phyloP scores from a whole-genome alignment of 192 early-diverging fungal genomes.

The Backusella mclennaniae region DNA sequence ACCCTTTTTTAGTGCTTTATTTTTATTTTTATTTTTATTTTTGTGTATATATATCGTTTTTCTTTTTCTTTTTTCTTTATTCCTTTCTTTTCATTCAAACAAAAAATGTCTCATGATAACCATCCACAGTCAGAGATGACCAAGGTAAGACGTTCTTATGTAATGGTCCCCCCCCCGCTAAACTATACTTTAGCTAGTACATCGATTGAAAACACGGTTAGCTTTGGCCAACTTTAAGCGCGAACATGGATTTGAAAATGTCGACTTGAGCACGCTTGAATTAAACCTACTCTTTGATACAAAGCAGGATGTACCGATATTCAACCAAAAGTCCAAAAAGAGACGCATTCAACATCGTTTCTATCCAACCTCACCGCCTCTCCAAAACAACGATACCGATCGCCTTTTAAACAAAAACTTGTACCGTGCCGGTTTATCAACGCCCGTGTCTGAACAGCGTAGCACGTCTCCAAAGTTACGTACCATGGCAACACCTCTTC shows the following conservation, averaged over 20 bases:
- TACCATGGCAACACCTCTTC: not conserved
- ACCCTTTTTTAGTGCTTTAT: not conserved
- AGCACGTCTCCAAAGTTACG: not conserved
- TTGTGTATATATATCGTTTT: not conserved
- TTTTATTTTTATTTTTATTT: not conserved
- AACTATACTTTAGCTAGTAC: slow-evolving; percentile 5
- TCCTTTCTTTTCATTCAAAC: not conserved
- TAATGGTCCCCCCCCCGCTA: no score
- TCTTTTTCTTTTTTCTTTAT: not conserved
- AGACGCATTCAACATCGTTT: not conserved
- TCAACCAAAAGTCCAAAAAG: not conserved
- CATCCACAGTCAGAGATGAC: not conserved
- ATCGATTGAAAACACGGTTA: slow-evolving; percentile 29
- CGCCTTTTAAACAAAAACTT: not conserved
- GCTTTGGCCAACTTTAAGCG: slow-evolving; percentile 30
- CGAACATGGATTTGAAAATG: slow-evolving; percentile 25
- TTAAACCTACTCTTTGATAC: not conserved
- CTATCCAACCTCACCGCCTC: slow-evolving; percentile 13
- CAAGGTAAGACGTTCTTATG: not conserved
- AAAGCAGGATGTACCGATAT: not conserved
- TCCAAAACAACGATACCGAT: not conserved
- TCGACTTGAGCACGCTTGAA: slow-evolving; percentile 18
- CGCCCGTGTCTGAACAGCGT: not conserved
- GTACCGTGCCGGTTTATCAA: not conserved
- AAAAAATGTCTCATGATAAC: not conserved